These are phyloP conservation scores for Brassica napus DNA, from an alignment of 345 rosid genomes.

Conservation along the genomic window Da-Ae NC_063437.1:7765001-7765500, in stretches of 20 bases:
- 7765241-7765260: neutral
- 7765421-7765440: neutral
- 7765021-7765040: neutral
- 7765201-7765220: neutral
- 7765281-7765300: neutral
- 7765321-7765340: no score
- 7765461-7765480: neutral
- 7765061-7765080: neutral
- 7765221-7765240: neutral
- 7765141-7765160: no score
- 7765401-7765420: neutral
- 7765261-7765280: neutral
- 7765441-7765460: neutral
- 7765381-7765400: no score
- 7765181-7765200: neutral
- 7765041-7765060: neutral
- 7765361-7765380: no score
- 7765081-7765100: no score
- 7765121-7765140: no score
- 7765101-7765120: no score
- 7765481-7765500: neutral
- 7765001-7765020: neutral
- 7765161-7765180: neutral
- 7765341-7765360: no score
- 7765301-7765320: neutral